phyloP scores from a whole-genome alignment of 768 basidiomycete genomes.

The Podaxis sp. region DNA sequence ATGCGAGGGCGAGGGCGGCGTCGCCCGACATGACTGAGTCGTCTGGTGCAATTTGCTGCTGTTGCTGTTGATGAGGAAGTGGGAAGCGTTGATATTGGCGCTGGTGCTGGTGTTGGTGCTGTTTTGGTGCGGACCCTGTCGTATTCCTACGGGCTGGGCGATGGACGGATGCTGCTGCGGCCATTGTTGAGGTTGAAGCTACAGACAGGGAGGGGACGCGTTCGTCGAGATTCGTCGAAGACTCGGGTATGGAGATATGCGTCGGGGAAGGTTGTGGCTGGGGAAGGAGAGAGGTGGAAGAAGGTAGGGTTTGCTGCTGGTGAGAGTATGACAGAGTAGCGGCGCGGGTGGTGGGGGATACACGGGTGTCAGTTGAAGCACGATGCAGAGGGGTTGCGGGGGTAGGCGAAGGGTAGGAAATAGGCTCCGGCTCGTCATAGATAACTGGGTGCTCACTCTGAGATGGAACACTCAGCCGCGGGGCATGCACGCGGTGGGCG shows the following conservation, averaged over 20 bases:
- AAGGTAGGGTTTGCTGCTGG: conserved; percentile 16
- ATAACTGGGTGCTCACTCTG: conserved; percentile 25
- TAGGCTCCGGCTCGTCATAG: conserved; percentile 33
- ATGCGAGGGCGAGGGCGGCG: conserved; percentile 51
- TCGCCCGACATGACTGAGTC: conserved; percentile 32
- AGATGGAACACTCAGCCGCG: conserved; percentile 3
- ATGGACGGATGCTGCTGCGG: neutral
- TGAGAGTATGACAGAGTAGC: neutral
- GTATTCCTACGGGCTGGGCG: conserved; percentile 59
- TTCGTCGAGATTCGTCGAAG: no score
- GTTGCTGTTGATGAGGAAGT: conserved; percentile 10
- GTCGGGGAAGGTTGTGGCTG: conserved; percentile 22
- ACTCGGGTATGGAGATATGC: conserved; percentile 33
- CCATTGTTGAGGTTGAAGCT: conserved; percentile 30
- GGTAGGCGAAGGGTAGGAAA: conserved; percentile 16
- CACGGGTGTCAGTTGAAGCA: conserved; percentile 51
- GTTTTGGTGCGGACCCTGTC: conserved; percentile 50
- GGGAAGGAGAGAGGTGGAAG: conserved; percentile 21
- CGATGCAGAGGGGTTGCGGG: conserved; percentile 34
- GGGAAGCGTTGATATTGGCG: conserved; percentile 6
- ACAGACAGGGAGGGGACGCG: conserved; percentile 12
- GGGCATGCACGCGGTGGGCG: neutral
- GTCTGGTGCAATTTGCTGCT: conserved; percentile 25
- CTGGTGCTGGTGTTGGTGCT: neutral
- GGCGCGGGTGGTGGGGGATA: conserved; percentile 30